Base-by-base conservation (phyloP, 2,329 filamentous ascomycete species). In the Fusarium sp. region DNA sequence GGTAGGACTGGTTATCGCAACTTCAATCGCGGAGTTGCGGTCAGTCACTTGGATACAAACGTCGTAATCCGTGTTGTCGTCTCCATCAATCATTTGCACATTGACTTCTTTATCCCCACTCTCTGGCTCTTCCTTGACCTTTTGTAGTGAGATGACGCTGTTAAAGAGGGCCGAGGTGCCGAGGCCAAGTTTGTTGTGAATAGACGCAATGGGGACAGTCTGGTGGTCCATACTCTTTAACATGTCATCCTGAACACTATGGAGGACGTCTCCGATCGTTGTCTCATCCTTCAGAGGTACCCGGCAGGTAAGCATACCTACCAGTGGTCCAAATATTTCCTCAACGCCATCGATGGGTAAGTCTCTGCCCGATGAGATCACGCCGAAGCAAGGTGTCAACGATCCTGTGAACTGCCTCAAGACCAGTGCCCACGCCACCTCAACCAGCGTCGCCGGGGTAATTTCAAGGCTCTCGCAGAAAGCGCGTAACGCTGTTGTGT, bases 251-350 rank as follows among this genome's bases (percentile, higher is more conserved):
- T 43, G 40, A 15, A 23, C 17, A 14, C 4, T n/a, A 15, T 4
- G 8, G 7, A 43, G 22, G 22, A 23, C 14, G n/a, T 17, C 40
- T 25, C 8, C 11, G 40, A 43, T 25, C 4, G 15, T 27, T 5
- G 11, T 43, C 20, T 51, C 53, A n/a, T 51, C 13, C 14, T 46
- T 50, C 17, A 62, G 53, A 3, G 47, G 17, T n/a, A 57, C 58
- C 7, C 51, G 58, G 19, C 51, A 56, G 45, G 39, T 20, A 15
- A 56, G 53, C 44, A 59, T 37, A 30, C 49, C 35, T 7, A 59
- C 47, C 15, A 59, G 30, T 6, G 56, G 56, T 7, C 56, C 56
- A 20, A 59, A 53, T 11, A 59, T 54, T 2, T 35, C 7, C 19
- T 54, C 49, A 9, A 54, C 56, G n/a, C 15, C 49, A 30, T 48